Base-by-base conservation (phyloP, 129 eudicot genomes). In the Glebionis coronaria region DNA sequence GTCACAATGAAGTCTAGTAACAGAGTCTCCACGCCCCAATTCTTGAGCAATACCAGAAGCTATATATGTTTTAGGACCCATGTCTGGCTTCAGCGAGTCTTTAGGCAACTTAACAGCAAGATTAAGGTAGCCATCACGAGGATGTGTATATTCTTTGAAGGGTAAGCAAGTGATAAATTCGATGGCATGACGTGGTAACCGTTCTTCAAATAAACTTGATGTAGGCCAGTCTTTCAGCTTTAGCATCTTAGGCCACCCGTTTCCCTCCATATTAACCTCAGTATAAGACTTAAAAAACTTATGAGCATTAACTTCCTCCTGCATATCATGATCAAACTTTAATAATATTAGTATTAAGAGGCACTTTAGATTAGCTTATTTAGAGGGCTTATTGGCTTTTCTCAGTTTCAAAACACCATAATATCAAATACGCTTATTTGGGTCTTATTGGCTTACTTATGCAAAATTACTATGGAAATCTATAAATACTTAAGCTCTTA, bases 61-160 rank as follows among this genome's bases (percentile, higher is more conserved):
- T 52, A 88, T 88, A 71, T 88, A 88, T 38, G 96, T 80, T 72
- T 88, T 85, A 46, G 96, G 96, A 12, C 96, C 96, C 85, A 88
- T 51, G 73, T 85, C 90, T 9, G 96, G 93, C 81, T 82, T 85
- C 44, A 78, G 68, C 38, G 83, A 61, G 0, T 42, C 4, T 23
- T 38, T 9, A 7, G 87, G 92, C 35, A 84, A 75, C 72, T 82
- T 88, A 8, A 73, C 73, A 55, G 92, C 87, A 70, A 88, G 80
- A 73, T 85, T 88, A 49, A 85, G 68, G 69, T 72, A 79, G n/a
- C 92, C 96, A 56, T 44, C 20, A 8, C 76, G 69, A 49, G 96
- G 96, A 81, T 88, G 87, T 5, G 96, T 80, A 49, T 88, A 88
- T 51, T 78, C 90, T 77, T 88, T 82, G 62, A 82, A 88, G 44